These are phyloP conservation scores for Xerocomus amazonicus DNA, from an alignment of 1,284 basidiomycete genomes.

Conservation along the genomic window DNA sequence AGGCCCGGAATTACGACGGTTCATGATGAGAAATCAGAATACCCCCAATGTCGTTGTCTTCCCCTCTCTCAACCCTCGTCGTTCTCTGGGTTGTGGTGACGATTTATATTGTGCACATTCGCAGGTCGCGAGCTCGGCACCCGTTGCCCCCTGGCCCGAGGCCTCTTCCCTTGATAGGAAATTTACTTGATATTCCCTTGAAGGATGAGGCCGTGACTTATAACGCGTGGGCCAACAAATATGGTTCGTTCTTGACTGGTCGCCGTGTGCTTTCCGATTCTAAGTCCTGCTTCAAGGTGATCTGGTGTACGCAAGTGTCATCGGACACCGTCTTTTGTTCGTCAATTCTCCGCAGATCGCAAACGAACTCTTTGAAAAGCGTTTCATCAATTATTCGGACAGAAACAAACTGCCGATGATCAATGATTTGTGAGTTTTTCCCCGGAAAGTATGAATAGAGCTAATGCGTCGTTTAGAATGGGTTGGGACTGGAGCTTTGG, in stretches of 20 bases:
- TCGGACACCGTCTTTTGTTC: slow-evolving; percentile 29
- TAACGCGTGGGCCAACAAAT: slow-evolving; percentile 31
- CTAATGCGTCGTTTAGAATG: slow-evolving; percentile 34
- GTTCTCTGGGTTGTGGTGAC: slow-evolving; percentile 22
- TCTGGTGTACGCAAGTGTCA: slow-evolving; percentile 30
- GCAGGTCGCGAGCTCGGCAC: slow-evolving; percentile 8
- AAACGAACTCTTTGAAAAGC: slow-evolving; percentile 37
- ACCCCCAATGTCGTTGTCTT: slow-evolving; percentile 19
- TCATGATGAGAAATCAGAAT: slow-evolving; percentile 5
- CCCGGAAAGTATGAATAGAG: not conserved
- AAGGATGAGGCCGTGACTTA: slow-evolving; percentile 31
- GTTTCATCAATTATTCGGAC: slow-evolving; percentile 31
- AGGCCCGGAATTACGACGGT: not conserved
- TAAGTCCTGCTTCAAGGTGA: slow-evolving; percentile 20
- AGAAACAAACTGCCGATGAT: slow-evolving; percentile 31
- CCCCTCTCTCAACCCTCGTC: slow-evolving; percentile 17
- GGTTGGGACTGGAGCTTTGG: slow-evolving; percentile 52
- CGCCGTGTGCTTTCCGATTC: not conserved
- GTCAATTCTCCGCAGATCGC: slow-evolving; percentile 35
- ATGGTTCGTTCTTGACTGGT: slow-evolving; percentile 22
- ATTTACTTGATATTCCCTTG: slow-evolving; percentile 30
- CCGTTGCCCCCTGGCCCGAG: slow-evolving; percentile 33
- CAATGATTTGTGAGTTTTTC: slow-evolving; percentile 28
- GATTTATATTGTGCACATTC: slow-evolving; percentile 19
- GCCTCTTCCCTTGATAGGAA: slow-evolving; percentile 33